These are phyloP conservation scores for Suillus lakei DNA, from an alignment of 768 basidiomycete genomes.

Conservation along the genomic window DNA sequence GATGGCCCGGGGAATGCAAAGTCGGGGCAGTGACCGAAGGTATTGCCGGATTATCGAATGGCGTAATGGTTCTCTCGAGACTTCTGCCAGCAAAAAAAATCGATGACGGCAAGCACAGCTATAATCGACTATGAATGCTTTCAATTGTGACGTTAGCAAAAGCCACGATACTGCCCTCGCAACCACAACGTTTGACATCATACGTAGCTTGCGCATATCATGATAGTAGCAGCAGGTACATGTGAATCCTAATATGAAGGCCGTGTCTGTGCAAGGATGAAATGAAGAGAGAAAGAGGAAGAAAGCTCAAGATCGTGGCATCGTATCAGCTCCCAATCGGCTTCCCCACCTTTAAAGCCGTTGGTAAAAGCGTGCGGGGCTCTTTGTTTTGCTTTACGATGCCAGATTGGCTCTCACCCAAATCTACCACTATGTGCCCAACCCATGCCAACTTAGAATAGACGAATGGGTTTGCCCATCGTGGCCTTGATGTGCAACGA, in stretches of 20 bases:
- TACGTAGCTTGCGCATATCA: conserved; percentile 8
- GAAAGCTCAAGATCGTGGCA: conserved; percentile 31
- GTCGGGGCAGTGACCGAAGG: neutral
- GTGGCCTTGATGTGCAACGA: conserved; percentile 98
- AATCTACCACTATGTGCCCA: conserved; percentile 12
- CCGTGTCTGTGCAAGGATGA: neutral
- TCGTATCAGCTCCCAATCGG: conserved; percentile 91
- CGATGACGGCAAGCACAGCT: neutral
- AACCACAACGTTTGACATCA: neutral
- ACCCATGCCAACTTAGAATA: conserved; percentile 64
- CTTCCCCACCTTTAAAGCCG: conserved; percentile 67
- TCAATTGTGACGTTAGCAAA: conserved; percentile 5
- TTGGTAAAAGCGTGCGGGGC: conserved; percentile 99
- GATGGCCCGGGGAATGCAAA: conserved; percentile 4
- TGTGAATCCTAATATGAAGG: conserved; percentile 21
- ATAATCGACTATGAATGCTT: neutral
- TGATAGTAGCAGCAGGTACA: conserved; percentile 19
- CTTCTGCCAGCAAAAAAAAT: neutral
- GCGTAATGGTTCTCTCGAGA: neutral
- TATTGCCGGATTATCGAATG: neutral
- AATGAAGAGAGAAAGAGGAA: conserved; percentile 17
- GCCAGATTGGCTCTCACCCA: conserved; percentile 27
- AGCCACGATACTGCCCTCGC: neutral
- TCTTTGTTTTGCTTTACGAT: conserved; percentile 89
- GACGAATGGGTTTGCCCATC: conserved; percentile 97